Evolutionary conservation across 176 grass and related monocot genomes (phyloP), one percentile per base, ranked within the genome.

Genomic region (Zoysia japonica): DNA sequence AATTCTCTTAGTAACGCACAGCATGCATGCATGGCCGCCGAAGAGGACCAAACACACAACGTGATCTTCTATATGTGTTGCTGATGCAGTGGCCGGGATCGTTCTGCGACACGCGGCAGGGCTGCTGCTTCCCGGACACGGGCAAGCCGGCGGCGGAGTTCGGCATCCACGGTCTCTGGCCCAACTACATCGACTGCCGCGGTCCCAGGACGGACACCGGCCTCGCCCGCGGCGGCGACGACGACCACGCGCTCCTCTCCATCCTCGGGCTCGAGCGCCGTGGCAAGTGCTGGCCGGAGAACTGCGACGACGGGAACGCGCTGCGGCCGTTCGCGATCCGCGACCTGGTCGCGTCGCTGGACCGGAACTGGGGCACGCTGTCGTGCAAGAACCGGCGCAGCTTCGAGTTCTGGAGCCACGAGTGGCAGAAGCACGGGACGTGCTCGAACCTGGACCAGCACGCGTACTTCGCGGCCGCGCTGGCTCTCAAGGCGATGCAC

Each of bases 351-450:
- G 16, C 1, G 52, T 62, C 75, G 1, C 83, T 97, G 86, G 78
- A 85, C 17, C 0, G 0, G 17, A 80, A 64, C 88, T 97, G 90
- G 93, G 84, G 85, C 7, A 91, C 93, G 73, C 73, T 97, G 66
- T 72, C 90, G 50, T 97, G 93, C 74, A 85, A 84, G 44, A 60
- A 39, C 74, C 19, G 59, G 1, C 9, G 76, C 20, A 90, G 93
- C 54, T 47, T 82, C 38, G 63, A 80, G 70, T 97, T 97, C 78
- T 93, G 93, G 93, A 85, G 72, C 84, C 70, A 97, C 68, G 93
- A 97, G 75, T 97, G 93, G 93, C 65, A 83, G 63, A 97, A 93
- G 77, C 93, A 97, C 71, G 93, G 93, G 65, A 93, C 91, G 48
- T 93, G 93, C 81, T 79, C 91, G 19, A 69, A 83, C 52, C 61